Percentiles rank a stretch among this genome's conserved stretches.
Conservation (phyloP, 2,329 filamentous ascomycete genomes). For the Ophiocordyceps camponoti-leonardi region DNA sequence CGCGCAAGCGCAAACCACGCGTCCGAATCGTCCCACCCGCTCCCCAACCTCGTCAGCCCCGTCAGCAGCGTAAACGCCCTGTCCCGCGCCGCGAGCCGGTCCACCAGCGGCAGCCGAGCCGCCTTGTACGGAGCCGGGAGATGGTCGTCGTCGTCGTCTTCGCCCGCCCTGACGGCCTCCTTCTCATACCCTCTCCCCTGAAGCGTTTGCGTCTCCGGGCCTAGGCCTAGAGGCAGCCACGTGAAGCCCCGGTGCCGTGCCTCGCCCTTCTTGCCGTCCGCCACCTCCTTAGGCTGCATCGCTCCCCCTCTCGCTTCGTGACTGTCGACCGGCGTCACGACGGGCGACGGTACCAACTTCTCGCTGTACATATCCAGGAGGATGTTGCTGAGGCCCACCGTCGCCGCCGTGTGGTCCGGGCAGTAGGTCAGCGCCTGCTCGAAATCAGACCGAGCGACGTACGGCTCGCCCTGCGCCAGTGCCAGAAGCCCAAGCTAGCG, state of each 20-base stretch:
- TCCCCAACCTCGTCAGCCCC: constrained; percentile 67
- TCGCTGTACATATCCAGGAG: constrained; percentile 72
- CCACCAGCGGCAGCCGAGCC: constrained; percentile 51
- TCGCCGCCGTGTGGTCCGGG: constrained; percentile 64
- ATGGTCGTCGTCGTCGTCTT: constrained; percentile 13
- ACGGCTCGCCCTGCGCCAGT: constrained; percentile 41
- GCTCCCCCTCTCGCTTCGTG: background rate
- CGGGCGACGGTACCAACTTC: constrained; percentile 40
- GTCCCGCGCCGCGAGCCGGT: constrained; percentile 78
- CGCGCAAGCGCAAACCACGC: constrained; percentile 83
- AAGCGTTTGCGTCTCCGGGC: background rate
- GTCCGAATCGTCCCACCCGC: constrained; percentile 80
- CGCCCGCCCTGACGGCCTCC: background rate
- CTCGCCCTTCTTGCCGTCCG: background rate
- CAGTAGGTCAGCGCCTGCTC: constrained; percentile 68
- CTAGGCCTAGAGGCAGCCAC: background rate
- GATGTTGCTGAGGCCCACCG: constrained; percentile 67
- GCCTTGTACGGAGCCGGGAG: constrained; percentile 36
- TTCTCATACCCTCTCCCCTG: background rate
- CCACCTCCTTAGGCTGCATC: background rate
- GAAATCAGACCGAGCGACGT: constrained; percentile 58
- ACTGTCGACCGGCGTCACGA: constrained; percentile 21
- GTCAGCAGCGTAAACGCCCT: constrained; percentile 73
- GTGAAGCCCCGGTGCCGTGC: background rate
- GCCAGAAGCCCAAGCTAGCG: constrained; percentile 49